phyloP scores from a whole-genome alignment of 2,329 filamentous ascomycete genomes.

The Talaromyces sp. region DNA sequence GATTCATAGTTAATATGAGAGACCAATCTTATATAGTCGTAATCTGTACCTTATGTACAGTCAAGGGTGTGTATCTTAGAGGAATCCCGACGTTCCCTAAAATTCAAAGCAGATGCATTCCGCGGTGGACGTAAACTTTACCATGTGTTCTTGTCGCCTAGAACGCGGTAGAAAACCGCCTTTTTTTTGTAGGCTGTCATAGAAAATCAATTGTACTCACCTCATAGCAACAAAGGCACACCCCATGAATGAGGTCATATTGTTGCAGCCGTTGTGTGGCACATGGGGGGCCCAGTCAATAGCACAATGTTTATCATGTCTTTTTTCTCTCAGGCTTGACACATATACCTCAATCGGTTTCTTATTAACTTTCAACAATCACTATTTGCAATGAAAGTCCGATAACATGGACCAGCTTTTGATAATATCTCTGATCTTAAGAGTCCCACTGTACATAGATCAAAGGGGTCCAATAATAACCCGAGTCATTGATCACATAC shows the following conservation, averaged over 20 bases:
- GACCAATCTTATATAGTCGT: too few species aligned
- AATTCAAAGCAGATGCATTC: neutral
- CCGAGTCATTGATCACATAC: conserved; percentile 2
- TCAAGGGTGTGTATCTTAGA: neutral
- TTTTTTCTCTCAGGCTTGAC: too few species aligned
- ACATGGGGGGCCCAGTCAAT: too few species aligned
- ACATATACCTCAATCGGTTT: too few species aligned
- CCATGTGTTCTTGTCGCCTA: neutral
- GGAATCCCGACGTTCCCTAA: neutral
- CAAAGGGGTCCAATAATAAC: conserved; percentile 12
- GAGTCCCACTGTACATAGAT: conserved; percentile 16
- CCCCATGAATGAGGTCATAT: neutral
- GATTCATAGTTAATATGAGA: neutral
- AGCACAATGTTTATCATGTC: too few species aligned
- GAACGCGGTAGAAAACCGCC: neutral
- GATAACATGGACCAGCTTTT: neutral
- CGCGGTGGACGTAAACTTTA: neutral
- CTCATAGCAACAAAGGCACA: neutral
- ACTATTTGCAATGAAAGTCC: too few species aligned
- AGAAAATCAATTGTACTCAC: neutral
- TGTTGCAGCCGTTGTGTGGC: neutral
- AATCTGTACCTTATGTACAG: too few species aligned
- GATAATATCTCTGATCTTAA: neutral
- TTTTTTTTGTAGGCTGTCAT: neutral
- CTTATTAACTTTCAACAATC: too few species aligned